Conservation (phyloP, 441 rosid species). For the Adansonia madagascariensis region DNA sequence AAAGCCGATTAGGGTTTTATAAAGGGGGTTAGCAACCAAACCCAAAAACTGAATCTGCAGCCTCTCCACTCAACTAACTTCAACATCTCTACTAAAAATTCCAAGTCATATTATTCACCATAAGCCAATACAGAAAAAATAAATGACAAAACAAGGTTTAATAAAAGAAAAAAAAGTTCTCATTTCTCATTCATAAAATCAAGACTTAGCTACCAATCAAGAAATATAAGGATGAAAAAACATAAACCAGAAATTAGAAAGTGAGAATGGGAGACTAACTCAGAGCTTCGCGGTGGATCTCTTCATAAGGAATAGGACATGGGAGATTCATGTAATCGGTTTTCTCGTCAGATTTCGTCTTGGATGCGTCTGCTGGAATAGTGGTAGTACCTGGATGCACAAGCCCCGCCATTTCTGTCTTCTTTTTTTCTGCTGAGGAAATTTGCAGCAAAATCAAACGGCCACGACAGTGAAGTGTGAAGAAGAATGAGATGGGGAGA, state of each 20-base stretch:
- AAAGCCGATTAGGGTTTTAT: not conserved
- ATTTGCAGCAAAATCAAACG: not conserved
- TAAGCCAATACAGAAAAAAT: not conserved
- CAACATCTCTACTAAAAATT: not conserved
- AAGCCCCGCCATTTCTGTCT: conserved; percentile 54
- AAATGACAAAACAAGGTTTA: not conserved
- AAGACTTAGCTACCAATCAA: not conserved
- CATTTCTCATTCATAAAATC: not conserved
- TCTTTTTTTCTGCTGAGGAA: not conserved
- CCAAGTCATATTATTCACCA: not conserved
- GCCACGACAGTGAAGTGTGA: not conserved
- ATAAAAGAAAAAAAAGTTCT: not conserved
- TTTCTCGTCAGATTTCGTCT: conserved; percentile 46
- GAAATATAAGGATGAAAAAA: not conserved
- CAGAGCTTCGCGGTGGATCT: conserved; percentile 88
- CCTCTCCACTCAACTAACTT: conserved; percentile 1
- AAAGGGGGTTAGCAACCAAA: not conserved
- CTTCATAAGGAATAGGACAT: conserved; percentile 90
- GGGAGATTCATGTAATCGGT: conserved; percentile 81
- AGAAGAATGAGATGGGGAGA: not conserved
- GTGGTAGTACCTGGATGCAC: conserved; percentile 41
- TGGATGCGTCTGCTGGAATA: conserved; percentile 30
- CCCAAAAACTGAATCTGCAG: not conserved
- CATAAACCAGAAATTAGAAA: not conserved
- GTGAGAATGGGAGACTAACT: conserved; percentile 47